Base-by-base conservation (phyloP, 1,284 basidiomycete species). In the Cystobasidium pallidum region DNA sequence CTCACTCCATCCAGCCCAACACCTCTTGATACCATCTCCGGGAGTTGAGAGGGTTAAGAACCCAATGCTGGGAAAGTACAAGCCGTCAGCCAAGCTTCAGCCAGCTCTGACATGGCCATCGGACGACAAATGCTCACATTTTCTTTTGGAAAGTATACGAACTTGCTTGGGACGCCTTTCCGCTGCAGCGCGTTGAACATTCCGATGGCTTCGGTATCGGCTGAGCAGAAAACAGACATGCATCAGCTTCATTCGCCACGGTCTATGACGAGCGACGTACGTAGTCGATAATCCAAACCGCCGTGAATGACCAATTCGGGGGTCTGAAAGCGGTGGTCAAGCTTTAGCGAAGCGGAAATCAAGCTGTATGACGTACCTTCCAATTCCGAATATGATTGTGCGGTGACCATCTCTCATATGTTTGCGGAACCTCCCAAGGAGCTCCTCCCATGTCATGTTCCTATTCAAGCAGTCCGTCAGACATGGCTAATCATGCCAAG, bases 61-160 rank as follows among this genome's bases (percentile, higher is more conserved):
- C 80, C 78, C 80, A 79, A 88, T 89, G 74, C 36, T 57, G 62
- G 13, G 6, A n/a, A 32, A 34, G 24, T 15, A n/a, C 24, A 19
- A 57, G 49, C 19, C 57, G 39, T 59, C 24, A 64, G 64, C 10
- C 36, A 76, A 82, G 41, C 86, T 86, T 86, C 89, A 77, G 91
- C 36, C 36, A 6, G 88, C 70, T 90, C 86, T 73, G 89, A 76
- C n/a, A n/a, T n/a, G n/a, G n/a, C n/a, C n/a, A n/a, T n/a, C n/a
- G 11, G 91, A 90, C 91, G 91, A 94, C 80, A 39, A 39, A 39
- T 95, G 93, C 51, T 52, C 26, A 70, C 67, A 78, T 95, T 95
- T 83, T 96, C 94, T 77, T 92, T 76, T 0, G 91, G 91, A 86
- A 96, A 96, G 76, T 94, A 88, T 11, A 96, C 86, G 61, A 96